Evolutionary conservation across 345 rosid genomes (phyloP).

Genomic region (Litchi chinensis): DNA sequence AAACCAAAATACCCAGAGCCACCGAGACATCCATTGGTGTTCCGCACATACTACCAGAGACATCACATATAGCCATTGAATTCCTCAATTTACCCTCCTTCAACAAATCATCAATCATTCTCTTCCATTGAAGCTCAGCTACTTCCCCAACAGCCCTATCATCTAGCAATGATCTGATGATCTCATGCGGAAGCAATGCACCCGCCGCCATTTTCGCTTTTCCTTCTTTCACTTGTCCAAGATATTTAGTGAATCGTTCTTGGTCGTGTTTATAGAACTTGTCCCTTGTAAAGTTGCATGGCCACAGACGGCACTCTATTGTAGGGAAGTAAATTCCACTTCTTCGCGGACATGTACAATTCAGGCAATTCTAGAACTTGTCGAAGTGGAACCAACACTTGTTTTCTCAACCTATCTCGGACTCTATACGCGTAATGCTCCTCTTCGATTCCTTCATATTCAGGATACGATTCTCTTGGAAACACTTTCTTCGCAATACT

Average conservation of each 20-base stretch:
- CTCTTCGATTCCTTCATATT: slow-evolving; percentile 62
- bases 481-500: slow-evolving; percentile 56
- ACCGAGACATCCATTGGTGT: slow-evolving; percentile 60
- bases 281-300: slow-evolving; percentile 58
- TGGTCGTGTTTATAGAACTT: slow-evolving; percentile 50
- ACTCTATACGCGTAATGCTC: slow-evolving; percentile 63
- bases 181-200: slow-evolving; percentile 70
- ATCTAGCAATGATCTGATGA: slow-evolving; percentile 28
- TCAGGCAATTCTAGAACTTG: slow-evolving; percentile 59
- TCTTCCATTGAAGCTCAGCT: slow-evolving; percentile 60
- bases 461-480: slow-evolving; percentile 39
- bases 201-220: slow-evolving; percentile 57
- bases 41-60: slow-evolving; percentile 54
- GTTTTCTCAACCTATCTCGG: slow-evolving; percentile 60
- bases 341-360: slow-evolving; percentile 54
- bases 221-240: slow-evolving; percentile 45
- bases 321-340: slow-evolving; percentile 53
- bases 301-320: slow-evolving; percentile 63
- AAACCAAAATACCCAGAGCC: slow-evolving; percentile 58
- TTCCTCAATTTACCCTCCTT: slow-evolving; percentile 48
- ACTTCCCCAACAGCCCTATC: slow-evolving; percentile 53
- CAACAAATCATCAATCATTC: slow-evolving; percentile 58
- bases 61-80: slow-evolving; percentile 60
- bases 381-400: slow-evolving; percentile 56
- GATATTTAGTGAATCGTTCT: slow-evolving; percentile 45